Conservation (phyloP, 192 early-diverging fungal species). For the Piromyces finnis region DNA sequence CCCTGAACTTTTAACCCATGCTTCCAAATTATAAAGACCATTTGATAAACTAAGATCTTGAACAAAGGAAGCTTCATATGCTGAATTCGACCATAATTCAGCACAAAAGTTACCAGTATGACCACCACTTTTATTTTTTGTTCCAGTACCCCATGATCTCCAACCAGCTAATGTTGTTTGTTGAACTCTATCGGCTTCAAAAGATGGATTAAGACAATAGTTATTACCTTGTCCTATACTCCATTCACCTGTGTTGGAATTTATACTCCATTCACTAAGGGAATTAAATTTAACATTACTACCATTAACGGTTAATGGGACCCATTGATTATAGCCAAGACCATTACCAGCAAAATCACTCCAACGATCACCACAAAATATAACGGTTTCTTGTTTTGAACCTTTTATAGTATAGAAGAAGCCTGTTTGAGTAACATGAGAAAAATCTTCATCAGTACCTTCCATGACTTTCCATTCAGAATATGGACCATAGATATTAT, state of each 20-base stretch:
- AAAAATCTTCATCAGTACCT: neutral
- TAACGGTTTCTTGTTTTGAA: neutral
- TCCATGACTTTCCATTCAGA: neutral
- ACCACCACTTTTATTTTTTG: neutral
- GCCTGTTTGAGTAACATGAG: neutral
- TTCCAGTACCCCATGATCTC: neutral
- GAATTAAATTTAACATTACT: neutral
- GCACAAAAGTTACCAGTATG: neutral
- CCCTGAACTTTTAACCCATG: neutral
- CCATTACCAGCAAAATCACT: neutral
- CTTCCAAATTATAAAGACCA: neutral
- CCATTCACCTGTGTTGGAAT: neutral
- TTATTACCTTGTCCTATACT: neutral
- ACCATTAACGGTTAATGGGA: neutral
- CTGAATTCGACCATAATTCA: neutral
- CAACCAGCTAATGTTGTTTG: neutral
- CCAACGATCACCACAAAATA: neutral
- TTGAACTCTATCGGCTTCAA: neutral
- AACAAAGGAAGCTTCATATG: neutral
- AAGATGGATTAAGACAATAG: neutral
- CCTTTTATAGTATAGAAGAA: neutral
- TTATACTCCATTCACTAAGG: neutral
- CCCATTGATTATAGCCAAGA: neutral
- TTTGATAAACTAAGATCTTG: neutral
- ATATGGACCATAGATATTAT: neutral